Base-by-base conservation (phyloP, 768 basidiomycete genomes). In the Hypsizygus marmoreus region DNA sequence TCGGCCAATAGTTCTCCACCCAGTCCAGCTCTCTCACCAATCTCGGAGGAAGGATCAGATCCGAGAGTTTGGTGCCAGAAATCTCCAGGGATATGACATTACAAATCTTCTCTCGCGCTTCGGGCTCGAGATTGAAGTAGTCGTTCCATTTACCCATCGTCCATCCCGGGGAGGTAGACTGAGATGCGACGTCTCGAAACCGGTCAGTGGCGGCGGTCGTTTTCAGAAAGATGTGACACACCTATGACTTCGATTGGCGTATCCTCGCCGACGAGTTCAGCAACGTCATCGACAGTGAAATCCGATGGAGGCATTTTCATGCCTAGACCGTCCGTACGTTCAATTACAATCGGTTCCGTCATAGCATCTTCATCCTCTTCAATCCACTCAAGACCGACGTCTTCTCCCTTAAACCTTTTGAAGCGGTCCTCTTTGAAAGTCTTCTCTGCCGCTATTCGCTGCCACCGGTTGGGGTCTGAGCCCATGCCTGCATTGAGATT, bases 41-140 rank as follows among this genome's bases (percentile, higher is more conserved):
- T 49, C 81, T 79, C 2, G 95, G 95, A 3, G 94, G 93, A 2
- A 82, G 67, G 17, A 99, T 83, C 62, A 77, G 76, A 53, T 89
- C 81, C 7, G 86, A 87, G 6, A 98, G 74, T 40, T 79, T 71
- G 3, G 91, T 93, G 6, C 90, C 91, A 2, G 91, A 91, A 19
- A 98, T 86, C 64, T 99, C 95, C 39, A 98, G 71, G 2, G 91
- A 94, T 44, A 99, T 99, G 23, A 99, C 92, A 59, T 99, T 99
- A 50, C 86, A 82, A 25, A 97, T 82, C 64, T 91, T 95, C 60
- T 95, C 91, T 42, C 88, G 81, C 33, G 76, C 72, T 5, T 76
- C 70, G 0, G 83, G 75, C 14, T 88, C 82, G 11, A 80, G 72
- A 49, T 81, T 75, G 63, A 86, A 90, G 61, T 95, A 95, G 48